Evolutionary conservation across 179 eudicot genomes (phyloP).

Genomic region (Gypsophila paniculata): DNA sequence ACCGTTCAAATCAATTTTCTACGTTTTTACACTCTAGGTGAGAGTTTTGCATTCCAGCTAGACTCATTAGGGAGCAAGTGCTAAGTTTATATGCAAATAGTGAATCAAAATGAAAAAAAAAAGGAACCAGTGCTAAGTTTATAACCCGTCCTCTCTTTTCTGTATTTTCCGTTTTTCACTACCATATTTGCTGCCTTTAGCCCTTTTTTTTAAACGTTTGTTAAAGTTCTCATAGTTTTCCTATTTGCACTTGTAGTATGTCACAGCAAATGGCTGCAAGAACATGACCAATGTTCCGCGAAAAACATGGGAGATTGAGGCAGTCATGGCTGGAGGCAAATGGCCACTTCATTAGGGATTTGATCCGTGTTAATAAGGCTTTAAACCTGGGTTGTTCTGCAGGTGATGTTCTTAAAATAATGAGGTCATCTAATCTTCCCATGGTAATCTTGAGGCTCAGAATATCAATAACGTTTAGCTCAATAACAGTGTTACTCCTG

Average conservation of each 20-base stretch:
- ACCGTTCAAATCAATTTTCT: neutral
- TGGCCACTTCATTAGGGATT: conserved; percentile 39
- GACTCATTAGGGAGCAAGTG: too few relatives aligned
- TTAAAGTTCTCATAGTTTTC: neutral
- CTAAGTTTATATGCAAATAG: neutral
- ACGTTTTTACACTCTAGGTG: neutral
- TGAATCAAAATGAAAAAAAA: neutral
- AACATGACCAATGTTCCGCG: conserved; percentile 68
- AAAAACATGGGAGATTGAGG: conserved; percentile 54
- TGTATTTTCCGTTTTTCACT: neutral
- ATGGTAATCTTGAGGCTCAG: neutral
- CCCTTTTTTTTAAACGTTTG: neutral
- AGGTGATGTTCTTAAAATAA: neutral
- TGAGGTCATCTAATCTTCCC: neutral
- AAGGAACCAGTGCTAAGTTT: neutral
- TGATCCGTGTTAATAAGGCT: neutral
- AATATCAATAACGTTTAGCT: too few relatives aligned
- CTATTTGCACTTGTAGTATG: conserved; percentile 25
- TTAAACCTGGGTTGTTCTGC: neutral
- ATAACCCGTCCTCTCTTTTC: neutral
- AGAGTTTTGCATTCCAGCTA: neutral
- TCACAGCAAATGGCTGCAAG: conserved; percentile 52
- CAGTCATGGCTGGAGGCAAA: conserved; percentile 67
- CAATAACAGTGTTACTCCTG: too few relatives aligned
- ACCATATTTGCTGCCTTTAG: neutral